phyloP scores from a whole-genome alignment of 208 protist species.

The Giardia muris region DNA sequence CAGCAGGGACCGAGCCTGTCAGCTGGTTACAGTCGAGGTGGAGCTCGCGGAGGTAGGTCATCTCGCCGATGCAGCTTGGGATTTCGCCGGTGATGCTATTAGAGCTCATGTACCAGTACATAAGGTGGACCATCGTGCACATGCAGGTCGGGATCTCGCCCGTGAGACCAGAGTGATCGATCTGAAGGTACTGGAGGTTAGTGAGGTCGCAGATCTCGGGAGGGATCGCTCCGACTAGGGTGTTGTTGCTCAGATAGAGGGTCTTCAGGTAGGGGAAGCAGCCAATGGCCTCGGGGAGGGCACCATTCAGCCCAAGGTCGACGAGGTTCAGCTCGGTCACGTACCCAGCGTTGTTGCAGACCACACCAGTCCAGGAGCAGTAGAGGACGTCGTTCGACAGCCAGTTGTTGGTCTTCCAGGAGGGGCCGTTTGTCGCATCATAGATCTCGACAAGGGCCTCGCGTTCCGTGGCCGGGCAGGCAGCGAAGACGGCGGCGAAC shows the following conservation, averaged over 20 bases:
- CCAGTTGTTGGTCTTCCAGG: not conserved
- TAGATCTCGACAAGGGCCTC: not conserved
- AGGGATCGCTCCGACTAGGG: not conserved
- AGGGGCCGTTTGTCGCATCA: not conserved
- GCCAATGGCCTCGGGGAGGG: not conserved
- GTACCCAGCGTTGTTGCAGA: not conserved
- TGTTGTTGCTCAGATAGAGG: conserved; percentile 8
- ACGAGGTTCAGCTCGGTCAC: conserved; percentile 2
- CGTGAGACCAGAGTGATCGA: not conserved
- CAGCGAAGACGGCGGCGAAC: not conserved
- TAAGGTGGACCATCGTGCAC: not conserved
- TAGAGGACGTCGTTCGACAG: not conserved
- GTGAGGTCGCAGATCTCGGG: not conserved
- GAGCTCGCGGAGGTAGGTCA: not conserved
- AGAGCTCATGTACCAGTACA: not conserved
- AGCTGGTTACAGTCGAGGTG: conserved; percentile 28
- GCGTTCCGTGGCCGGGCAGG: not conserved
- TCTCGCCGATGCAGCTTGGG: not conserved
- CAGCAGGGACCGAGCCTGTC: not conserved
- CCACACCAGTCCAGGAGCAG: conserved; percentile 7
- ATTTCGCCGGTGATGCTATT: conserved; percentile 20
- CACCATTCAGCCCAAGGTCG: not conserved
- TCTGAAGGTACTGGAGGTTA: conserved; percentile 17
- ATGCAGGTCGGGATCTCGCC: conserved; percentile 23
- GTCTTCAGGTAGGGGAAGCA: conserved; percentile 1